Evolutionary conservation across 1,139 yeast species (phyloP).

Genomic region (Taphrina flavorubra): DNA sequence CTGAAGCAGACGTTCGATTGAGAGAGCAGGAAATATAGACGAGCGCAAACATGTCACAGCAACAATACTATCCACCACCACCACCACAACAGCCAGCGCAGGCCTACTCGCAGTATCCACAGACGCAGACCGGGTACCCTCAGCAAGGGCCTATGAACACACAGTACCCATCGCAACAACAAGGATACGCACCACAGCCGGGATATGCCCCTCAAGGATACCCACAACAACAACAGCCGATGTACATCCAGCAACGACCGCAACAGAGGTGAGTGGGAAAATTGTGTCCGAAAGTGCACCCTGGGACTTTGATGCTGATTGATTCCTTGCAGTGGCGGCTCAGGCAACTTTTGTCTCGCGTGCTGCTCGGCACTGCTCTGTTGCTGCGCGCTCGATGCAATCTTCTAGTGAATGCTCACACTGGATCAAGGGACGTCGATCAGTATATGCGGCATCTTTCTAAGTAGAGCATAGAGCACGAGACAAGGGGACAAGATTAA

Average conservation of each 20-base stretch:
- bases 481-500: too few relatives aligned
- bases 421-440: too few relatives aligned
- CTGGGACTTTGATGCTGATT: background rate
- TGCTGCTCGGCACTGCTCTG: conserved; percentile 31
- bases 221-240: conserved; percentile 15
- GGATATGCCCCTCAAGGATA: conserved; percentile 20
- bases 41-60: background rate
- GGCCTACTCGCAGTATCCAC: conserved; percentile 30
- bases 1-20: background rate
- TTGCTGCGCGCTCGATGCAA: conserved; percentile 38
- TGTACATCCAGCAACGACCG: conserved; percentile 28
- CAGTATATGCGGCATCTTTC: too few relatives aligned
- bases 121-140: conserved; percentile 12
- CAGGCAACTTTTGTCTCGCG: conserved; percentile 30
- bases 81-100: conserved; percentile 23
- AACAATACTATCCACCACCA: conserved; percentile 7
- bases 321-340: background rate
- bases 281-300: background rate
- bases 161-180: conserved; percentile 6
- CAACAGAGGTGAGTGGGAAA: background rate
- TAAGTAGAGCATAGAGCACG: too few relatives aligned
- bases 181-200: conserved; percentile 29
- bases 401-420: background rate
- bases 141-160: conserved; percentile 4
- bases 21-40: background rate